These are phyloP conservation scores for Zizania palustris DNA, from an alignment of 202 grass and related monocot genomes.

Conservation along the genomic window DNA sequence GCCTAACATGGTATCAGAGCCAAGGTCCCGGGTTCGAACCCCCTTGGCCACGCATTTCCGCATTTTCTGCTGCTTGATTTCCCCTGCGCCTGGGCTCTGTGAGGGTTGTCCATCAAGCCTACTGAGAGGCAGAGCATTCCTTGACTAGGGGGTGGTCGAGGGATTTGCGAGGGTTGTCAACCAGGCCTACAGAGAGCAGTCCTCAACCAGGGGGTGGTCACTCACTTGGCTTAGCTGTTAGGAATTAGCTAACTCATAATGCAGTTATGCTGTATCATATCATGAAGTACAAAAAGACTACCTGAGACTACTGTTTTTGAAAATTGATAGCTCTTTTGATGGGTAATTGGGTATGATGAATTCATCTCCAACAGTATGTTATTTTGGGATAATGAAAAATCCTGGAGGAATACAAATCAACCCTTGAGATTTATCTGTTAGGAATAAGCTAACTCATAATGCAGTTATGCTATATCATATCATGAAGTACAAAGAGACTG, in stretches of 20 bases:
- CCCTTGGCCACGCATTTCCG: no score
- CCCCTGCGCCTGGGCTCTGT: no score
- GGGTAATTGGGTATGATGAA: conserved; percentile 6
- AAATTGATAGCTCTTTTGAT: not conserved
- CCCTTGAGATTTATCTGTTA: not conserved
- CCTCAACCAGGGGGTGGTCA: not conserved
- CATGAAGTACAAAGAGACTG: conserved; percentile 16
- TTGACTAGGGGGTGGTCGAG: no score
- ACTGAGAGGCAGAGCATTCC: no score
- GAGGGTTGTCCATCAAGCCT: no score
- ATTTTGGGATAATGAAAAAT: conserved; percentile 22
- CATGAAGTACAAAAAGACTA: conserved; percentile 17
- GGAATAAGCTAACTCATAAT: conserved; percentile 1
- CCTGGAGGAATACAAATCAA: conserved; percentile 24
- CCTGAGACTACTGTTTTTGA: not conserved
- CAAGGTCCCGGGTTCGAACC: no score
- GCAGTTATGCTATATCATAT: conserved; percentile 13
- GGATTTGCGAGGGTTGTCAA: no score
- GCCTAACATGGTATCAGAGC: no score
- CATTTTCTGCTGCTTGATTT: no score
- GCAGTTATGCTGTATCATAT: not conserved
- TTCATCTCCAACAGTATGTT: conserved; percentile 29
- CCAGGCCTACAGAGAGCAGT: no score
- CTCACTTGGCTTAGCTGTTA: conserved; percentile 7
- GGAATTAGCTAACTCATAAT: conserved; percentile 8